Evolutionary conservation across 768 basidiomycete species (phyloP).

Genomic region (Dacryopinax spathularia): DNA sequence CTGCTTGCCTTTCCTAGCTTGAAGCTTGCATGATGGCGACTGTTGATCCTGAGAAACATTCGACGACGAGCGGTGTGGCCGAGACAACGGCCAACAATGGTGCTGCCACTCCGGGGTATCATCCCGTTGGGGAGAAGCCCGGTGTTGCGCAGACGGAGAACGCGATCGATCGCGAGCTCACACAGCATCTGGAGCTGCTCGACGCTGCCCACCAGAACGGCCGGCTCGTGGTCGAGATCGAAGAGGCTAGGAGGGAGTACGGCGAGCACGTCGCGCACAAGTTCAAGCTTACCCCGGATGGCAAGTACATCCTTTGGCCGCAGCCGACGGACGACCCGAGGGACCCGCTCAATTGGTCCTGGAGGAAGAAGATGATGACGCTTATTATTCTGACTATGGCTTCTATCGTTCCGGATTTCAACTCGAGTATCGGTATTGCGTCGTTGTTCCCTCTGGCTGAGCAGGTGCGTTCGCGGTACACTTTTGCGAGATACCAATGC

Average conservation of each 20-base stretch:
- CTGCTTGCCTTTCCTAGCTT: background rate
- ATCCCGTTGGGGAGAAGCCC: background rate
- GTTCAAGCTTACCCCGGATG: slow-evolving; percentile 44
- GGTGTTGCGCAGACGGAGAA: background rate
- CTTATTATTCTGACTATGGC: slow-evolving; percentile 49
- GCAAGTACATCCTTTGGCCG: slow-evolving; percentile 51
- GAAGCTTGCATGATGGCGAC: background rate
- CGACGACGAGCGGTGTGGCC: background rate
- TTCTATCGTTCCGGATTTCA: slow-evolving; percentile 52
- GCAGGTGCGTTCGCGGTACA: slow-evolving; percentile 17
- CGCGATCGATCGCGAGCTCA: background rate
- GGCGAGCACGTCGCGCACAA: slow-evolving; percentile 39
- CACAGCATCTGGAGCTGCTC: background rate
- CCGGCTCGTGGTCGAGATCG: slow-evolving; percentile 17
- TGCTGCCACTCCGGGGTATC: background rate
- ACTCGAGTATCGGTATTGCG: slow-evolving; percentile 53
- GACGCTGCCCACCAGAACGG: slow-evolving; percentile 11
- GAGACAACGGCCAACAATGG: background rate
- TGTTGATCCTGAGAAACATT: background rate
- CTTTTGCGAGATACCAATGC: background rate
- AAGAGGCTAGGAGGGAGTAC: slow-evolving; percentile 47
- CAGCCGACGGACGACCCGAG: slow-evolving; percentile 47
- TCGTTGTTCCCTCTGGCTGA: slow-evolving; percentile 44
- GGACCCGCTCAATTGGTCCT: slow-evolving; percentile 58
- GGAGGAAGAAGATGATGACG: slow-evolving; percentile 39